A percentile compares a stretch with the other conserved stretches of the same genome.
Conservation (phyloP, 2,329 filamentous ascomycete species). For the Saccharata proteae region DNA sequence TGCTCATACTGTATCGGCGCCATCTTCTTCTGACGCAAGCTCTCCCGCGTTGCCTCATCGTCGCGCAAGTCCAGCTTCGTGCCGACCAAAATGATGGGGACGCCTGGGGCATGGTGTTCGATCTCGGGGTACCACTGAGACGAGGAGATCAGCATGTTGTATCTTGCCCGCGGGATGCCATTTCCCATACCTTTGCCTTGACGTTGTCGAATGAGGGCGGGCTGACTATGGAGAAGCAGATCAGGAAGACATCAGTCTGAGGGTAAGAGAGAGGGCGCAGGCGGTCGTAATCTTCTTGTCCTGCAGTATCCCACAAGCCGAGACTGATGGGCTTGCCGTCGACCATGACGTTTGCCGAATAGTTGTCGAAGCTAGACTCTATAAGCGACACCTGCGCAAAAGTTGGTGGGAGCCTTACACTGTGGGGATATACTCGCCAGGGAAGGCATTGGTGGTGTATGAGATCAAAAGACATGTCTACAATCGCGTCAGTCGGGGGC, state of each 20-base stretch:
- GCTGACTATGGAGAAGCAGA: conserved; percentile 97
- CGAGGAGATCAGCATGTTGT: conserved; percentile 13
- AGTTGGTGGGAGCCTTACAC: conserved; percentile 48
- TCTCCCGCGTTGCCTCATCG: conserved; percentile 69
- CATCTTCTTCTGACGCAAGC: conserved; percentile 84
- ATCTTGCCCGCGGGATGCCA: conserved; percentile 3
- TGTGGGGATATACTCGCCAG: conserved; percentile 99
- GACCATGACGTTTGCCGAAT: conserved; percentile 97
- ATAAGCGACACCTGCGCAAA: conserved; percentile 9
- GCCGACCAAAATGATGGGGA: conserved; percentile 92
- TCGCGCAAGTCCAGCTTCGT: conserved; percentile 95
- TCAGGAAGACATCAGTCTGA: conserved; percentile 95
- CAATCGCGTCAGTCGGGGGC: conserved; percentile 17
- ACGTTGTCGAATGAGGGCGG: conserved; percentile 98
- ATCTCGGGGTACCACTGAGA: conserved; percentile 91
- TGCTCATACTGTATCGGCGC: conserved; percentile 93
- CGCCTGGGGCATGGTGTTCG: conserved; percentile 87
- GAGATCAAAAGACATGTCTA: conserved; percentile 98
- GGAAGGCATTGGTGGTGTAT: conserved; percentile 98
- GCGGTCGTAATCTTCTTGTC: conserved; percentile 96
- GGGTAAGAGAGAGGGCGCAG: conserved; percentile 92
- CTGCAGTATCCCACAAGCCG: conserved; percentile 95
- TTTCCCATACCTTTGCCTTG: conserved; percentile 71
- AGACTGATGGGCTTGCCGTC: conserved; percentile 96
- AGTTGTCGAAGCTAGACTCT: conserved; percentile 77